These are phyloP conservation scores for Suillus subluteus DNA, from an alignment of 768 basidiomycete species.

Conservation along the genomic window DNA sequence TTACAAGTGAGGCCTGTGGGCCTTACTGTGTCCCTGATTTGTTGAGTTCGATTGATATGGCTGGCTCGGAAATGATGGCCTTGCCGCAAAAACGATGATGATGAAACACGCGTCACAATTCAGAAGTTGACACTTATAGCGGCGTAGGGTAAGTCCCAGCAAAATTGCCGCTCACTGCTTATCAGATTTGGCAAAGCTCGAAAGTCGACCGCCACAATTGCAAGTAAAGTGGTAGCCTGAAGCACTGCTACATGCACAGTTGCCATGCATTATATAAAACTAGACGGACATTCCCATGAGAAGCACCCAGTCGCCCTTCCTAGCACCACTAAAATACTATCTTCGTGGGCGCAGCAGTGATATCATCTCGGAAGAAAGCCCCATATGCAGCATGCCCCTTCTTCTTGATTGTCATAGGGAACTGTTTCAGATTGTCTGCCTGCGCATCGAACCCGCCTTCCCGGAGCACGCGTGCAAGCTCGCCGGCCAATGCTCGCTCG, in stretches of 20 bases:
- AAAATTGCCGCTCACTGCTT: not conserved
- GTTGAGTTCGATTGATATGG: constrained; percentile 5
- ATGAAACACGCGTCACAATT: constrained; percentile 8
- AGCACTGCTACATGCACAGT: constrained; percentile 6
- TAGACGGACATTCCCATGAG: not conserved
- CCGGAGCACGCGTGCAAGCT: constrained; percentile 86
- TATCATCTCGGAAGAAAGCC: constrained; percentile 74
- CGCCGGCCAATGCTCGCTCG: constrained; percentile 87
- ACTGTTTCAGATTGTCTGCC: constrained; percentile 65
- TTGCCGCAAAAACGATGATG: not conserved
- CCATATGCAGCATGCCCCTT: constrained; percentile 90
- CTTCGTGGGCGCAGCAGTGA: constrained; percentile 69
- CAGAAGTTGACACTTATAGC: not conserved
- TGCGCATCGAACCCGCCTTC: constrained; percentile 86
- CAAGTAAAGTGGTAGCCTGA: not conserved
- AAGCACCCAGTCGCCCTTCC: not conserved
- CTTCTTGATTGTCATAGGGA: constrained; percentile 98
- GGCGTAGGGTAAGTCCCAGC: not conserved
- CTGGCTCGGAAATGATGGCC: constrained; percentile 3
- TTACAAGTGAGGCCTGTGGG: not conserved
- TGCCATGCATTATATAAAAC: not conserved
- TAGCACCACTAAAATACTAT: constrained; percentile 61
- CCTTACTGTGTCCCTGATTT: constrained; percentile 9
- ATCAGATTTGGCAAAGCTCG: not conserved
- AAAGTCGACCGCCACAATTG: not conserved